phyloP scores from a whole-genome alignment of 805 yeast species.

The Isabelozyma gotoi region DNA sequence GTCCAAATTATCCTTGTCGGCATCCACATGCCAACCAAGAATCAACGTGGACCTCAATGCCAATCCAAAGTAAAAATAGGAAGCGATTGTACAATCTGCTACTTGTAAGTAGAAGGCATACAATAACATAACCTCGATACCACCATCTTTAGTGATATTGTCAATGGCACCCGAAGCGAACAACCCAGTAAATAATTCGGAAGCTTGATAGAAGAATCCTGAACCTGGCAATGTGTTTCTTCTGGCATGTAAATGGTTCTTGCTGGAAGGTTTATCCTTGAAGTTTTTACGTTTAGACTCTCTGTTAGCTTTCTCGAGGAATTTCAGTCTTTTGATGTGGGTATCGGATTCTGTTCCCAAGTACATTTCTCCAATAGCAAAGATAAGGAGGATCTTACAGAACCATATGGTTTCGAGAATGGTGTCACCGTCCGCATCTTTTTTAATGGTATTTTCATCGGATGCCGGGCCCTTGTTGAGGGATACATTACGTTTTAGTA shows the following conservation, averaged over 20 bases:
- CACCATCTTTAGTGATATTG: slow-evolving; percentile 75
- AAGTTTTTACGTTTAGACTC: slow-evolving; percentile 10
- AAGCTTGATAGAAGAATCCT: slow-evolving; percentile 74
- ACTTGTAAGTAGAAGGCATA: slow-evolving; percentile 81
- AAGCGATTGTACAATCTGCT: slow-evolving; percentile 80
- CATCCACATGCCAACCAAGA: slow-evolving; percentile 80
- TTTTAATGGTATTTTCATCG: slow-evolving; percentile 42
- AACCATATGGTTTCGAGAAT: slow-evolving; percentile 78
- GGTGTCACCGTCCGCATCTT: slow-evolving; percentile 50
- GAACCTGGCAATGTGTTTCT: slow-evolving; percentile 68
- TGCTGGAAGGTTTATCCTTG: slow-evolving; percentile 15
- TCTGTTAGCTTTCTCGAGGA: slow-evolving; percentile 8
- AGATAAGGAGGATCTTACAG: slow-evolving; percentile 69
- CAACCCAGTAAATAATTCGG: slow-evolving; percentile 73
- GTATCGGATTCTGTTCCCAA: slow-evolving; percentile 69
- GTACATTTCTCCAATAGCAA: slow-evolving; percentile 83
- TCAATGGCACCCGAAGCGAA: slow-evolving; percentile 81
- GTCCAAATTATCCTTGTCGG: slow-evolving; percentile 59
- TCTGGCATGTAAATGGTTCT: slow-evolving; percentile 12
- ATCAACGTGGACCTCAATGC: slow-evolving; percentile 72
- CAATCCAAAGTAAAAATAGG: slow-evolving; percentile 76
- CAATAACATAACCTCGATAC: slow-evolving; percentile 69
- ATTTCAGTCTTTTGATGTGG: slow-evolving; percentile 46
- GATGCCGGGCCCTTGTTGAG: slow-evolving; percentile 22
- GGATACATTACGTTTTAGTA: slow-evolving; percentile 33